Conservation (phyloP, 805 yeast species). For the Dipodascus geniculatus region DNA sequence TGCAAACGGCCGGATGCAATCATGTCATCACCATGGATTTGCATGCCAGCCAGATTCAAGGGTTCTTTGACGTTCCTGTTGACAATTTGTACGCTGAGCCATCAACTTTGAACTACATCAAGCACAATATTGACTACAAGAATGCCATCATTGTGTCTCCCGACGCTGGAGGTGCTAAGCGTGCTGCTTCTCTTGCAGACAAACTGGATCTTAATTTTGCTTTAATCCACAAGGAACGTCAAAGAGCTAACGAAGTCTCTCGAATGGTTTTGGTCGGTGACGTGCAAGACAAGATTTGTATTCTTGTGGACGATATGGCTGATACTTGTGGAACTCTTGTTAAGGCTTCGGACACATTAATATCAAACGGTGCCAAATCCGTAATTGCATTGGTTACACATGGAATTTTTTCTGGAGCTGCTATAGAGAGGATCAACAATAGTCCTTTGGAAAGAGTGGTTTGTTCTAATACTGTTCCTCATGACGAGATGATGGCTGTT, state of each 20-base stretch:
- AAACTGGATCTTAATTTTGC: constrained; percentile 87
- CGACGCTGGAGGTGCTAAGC: constrained; percentile 98
- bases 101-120: constrained; percentile 69
- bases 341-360: constrained; percentile 82
- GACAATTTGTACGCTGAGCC: constrained; percentile 96
- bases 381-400: constrained; percentile 94
- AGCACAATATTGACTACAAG: constrained; percentile 42
- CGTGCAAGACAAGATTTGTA: constrained; percentile 70
- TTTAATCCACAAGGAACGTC: constrained; percentile 91
- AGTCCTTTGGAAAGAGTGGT: constrained; percentile 63
- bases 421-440: constrained; percentile 57
- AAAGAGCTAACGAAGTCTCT: constrained; percentile 87
- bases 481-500: constrained; percentile 43
- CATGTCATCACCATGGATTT: constrained; percentile 95
- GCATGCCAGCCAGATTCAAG: constrained; percentile 97
- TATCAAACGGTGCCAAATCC: constrained; percentile 68
- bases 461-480: constrained; percentile 90
- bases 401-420: constrained; percentile 83
- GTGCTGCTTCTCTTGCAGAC: constrained; percentile 92
- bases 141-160: constrained; percentile 83
- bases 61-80: constrained; percentile 89
- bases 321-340: constrained; percentile 96
- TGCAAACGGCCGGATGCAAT: constrained; percentile 88
- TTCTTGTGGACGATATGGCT: constrained; percentile 94
- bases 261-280: constrained; percentile 96